These are phyloP conservation scores for Pulveroboletus ridleyi DNA, from an alignment of 1,284 basidiomycete species.

Conservation along the genomic window DNA sequence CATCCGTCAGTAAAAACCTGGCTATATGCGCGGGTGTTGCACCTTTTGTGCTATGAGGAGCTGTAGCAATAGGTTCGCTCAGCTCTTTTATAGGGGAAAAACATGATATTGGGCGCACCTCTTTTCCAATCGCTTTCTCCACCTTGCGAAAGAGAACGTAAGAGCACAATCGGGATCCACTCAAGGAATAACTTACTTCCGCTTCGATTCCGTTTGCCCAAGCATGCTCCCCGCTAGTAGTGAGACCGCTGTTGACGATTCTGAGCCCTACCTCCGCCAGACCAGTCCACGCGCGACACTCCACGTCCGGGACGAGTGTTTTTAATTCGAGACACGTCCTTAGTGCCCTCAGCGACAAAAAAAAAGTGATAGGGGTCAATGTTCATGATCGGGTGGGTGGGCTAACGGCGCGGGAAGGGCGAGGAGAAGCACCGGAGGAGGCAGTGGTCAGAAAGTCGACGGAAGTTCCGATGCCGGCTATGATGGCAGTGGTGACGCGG, in stretches of 20 bases:
- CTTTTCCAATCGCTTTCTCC: conserved; percentile 56
- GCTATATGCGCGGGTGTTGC: conserved; percentile 22
- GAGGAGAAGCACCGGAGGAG: conserved; percentile 58
- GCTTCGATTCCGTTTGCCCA: conserved; percentile 55
- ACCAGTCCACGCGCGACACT: conserved; percentile 72
- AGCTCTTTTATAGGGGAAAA: conserved; percentile 3
- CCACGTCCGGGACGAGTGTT: conserved; percentile 60
- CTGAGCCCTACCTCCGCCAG: conserved; percentile 70
- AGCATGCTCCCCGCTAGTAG: conserved; percentile 42
- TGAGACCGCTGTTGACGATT: conserved; percentile 53
- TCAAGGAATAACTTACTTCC: conserved; percentile 48
- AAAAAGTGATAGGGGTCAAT: conserved; percentile 56
- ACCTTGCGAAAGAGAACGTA: conserved; percentile 40
- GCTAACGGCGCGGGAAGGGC: conserved; percentile 62
- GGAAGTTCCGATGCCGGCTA: conserved; percentile 3
- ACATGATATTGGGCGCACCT: conserved; percentile 40
- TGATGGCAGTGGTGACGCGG: rapidly evolving
- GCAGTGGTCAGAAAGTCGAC: conserved; percentile 42
- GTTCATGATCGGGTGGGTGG: conserved; percentile 65
- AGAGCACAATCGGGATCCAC: conserved; percentile 13
- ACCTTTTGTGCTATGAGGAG: conserved; percentile 70
- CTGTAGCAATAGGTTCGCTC: conserved; percentile 39
- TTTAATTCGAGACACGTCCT: conserved; percentile 56
- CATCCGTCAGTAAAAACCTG: conserved; percentile 14
- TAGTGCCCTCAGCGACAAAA: conserved; percentile 60